phyloP scores from a whole-genome alignment of 352 stramenopile species.

The Globisporangium radiosum region DNA sequence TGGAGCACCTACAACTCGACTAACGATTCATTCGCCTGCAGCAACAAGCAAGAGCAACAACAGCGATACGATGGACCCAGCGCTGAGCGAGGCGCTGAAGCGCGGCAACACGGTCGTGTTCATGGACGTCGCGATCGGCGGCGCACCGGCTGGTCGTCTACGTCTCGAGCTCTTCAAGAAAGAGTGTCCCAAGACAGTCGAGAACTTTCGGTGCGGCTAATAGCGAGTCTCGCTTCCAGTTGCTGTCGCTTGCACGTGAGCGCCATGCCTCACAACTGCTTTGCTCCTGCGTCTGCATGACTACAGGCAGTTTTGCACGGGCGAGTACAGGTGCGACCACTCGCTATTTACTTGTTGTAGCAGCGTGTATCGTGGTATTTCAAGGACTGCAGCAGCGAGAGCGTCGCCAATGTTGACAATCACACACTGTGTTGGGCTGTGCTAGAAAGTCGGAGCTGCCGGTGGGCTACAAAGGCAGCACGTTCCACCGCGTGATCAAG shows the following conservation, averaged over 20 bases:
- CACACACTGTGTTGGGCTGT: neutral
- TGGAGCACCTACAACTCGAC: neutral
- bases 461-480: slow-evolving; percentile 84
- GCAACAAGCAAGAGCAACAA: slow-evolving; percentile 3
- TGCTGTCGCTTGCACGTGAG: too few relatives aligned
- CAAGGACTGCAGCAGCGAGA: neutral
- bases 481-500: slow-evolving; percentile 89
- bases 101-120: slow-evolving; percentile 94
- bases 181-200: slow-evolving; percentile 93
- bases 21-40: too few relatives aligned
- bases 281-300: slow-evolving; percentile 4
- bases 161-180: slow-evolving; percentile 96
- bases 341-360: too few relatives aligned
- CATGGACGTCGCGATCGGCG: slow-evolving; percentile 91
- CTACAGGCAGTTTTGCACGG: slow-evolving; percentile 93
- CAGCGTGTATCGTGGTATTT: too few relatives aligned
- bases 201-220: slow-evolving; percentile 89
- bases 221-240: too few relatives aligned
- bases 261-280: slow-evolving; percentile 2
- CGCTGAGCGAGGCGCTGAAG: slow-evolving; percentile 88
- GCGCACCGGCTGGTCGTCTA: slow-evolving; percentile 83
- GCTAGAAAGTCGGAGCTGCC: slow-evolving; percentile 71
- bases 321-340: slow-evolving; percentile 84
- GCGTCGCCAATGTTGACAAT: neutral
- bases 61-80: slow-evolving; percentile 69